Conservation (phyloP, 2,329 filamentous ascomycete species). For the Stagonosporopsis tanaceti region DNA sequence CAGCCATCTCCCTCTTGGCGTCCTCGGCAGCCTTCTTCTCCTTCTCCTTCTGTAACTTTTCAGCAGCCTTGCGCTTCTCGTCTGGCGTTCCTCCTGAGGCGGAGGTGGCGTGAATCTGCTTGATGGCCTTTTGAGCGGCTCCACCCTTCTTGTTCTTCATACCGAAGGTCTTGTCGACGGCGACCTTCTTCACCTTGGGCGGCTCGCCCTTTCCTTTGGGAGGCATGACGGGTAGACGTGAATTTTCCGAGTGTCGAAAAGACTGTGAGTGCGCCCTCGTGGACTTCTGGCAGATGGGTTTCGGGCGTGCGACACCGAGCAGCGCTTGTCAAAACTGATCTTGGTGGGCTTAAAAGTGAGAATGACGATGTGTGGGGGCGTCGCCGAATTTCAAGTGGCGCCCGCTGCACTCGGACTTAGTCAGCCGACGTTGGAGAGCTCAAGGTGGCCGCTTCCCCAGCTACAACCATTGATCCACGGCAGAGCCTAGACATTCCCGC, state of each 20-base stretch:
- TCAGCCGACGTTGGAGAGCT: conserved; percentile 25
- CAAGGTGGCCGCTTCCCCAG: conserved; percentile 36
- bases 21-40: conserved; percentile 92
- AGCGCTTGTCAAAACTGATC: conserved; percentile 24
- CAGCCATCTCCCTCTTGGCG: conserved; percentile 79
- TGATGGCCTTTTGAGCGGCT: conserved; percentile 88
- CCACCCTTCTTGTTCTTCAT: conserved; percentile 99
- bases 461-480: conserved; percentile 12
- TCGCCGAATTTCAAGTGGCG: conserved; percentile 27
- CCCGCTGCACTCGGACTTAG: conserved; percentile 21
- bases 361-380: conserved; percentile 48
- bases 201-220: conserved; percentile 66
- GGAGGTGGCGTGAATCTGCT: conserved; percentile 74
- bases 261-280: conserved; percentile 20
- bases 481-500: conserved; percentile 14
- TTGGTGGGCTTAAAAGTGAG: conserved; percentile 41
- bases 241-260: conserved; percentile 4
- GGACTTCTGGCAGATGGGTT: conserved; percentile 10
- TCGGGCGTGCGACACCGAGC: conserved; percentile 24
- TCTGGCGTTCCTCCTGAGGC: conserved; percentile 75
- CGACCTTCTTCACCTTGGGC: conserved; percentile 66
- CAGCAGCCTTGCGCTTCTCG: conserved; percentile 79
- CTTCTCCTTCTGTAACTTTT: conserved; percentile 72
- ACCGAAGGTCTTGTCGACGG: conserved; percentile 96
- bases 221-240: conserved; percentile 65